Conservation (phyloP, 257 asterid species). For the Craterostigma plantagineum region DNA sequence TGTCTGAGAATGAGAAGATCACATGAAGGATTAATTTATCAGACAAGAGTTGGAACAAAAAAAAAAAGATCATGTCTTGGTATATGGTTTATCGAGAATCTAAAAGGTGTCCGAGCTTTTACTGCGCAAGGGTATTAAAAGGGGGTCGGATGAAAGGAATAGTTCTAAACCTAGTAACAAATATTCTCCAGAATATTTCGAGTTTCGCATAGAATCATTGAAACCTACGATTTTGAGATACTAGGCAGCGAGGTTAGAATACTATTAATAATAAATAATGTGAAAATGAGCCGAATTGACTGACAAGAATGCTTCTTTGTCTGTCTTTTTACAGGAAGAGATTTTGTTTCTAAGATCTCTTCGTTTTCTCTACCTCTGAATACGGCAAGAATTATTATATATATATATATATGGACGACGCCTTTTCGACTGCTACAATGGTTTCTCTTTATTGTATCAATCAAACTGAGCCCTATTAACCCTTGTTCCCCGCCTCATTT, state of each 20-base stretch:
- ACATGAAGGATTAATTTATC: neutral
- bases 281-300: constrained; percentile 13
- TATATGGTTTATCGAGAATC: neutral
- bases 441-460: constrained; percentile 83
- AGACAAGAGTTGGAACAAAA: constrained; percentile 1
- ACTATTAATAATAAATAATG: constrained; percentile 7
- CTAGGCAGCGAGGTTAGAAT: neutral
- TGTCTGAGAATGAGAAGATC: constrained; percentile 12
- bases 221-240: neutral
- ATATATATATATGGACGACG: constrained; percentile 12
- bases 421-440: constrained; percentile 50
- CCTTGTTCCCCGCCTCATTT: neutral
- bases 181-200: no score
- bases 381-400: constrained; percentile 54
- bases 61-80: neutral
- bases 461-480: constrained; percentile 36
- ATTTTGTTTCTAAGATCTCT: constrained; percentile 6
- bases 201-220: no score
- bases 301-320: constrained; percentile 35
- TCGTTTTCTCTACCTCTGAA: constrained; percentile 14
- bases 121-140: no score
- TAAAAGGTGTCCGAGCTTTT: neutral
- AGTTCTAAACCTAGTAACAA: no score
- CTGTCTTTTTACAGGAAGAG: constrained; percentile 19
- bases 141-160: no score